A percentile compares a stretch with the other conserved stretches of the same genome.
Conservation (phyloP, 2,329 filamentous ascomycete genomes). For the Pseudogymnoascus sp. region DNA sequence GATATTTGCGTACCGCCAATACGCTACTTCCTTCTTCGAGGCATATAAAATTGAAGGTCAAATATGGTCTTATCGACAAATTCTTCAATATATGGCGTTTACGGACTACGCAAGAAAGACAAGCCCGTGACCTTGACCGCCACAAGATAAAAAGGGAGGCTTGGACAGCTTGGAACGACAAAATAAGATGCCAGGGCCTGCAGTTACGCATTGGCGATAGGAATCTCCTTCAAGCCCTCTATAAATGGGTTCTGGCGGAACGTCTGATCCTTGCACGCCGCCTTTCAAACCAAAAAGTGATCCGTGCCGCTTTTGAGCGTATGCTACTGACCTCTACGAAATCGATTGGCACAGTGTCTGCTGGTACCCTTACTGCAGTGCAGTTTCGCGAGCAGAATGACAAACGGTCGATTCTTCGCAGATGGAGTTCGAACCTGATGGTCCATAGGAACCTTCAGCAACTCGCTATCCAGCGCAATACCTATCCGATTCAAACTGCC, state of each 20-base stretch:
- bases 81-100: conserved; percentile 44
- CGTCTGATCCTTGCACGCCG: conserved; percentile 34
- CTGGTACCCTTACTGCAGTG: conserved; percentile 21
- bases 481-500: conserved; percentile 17
- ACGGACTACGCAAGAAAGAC: conserved; percentile 35
- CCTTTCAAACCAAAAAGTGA: conserved; percentile 33
- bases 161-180: conserved; percentile 57
- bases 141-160: conserved; percentile 48
- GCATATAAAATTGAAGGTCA: conserved; percentile 37
- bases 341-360: conserved; percentile 20
- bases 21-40: conserved; percentile 21
- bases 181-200: conserved; percentile 46
- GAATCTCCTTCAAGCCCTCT: conserved; percentile 47
- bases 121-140: conserved; percentile 44
- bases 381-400: conserved; percentile 20
- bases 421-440: conserved; percentile 21
- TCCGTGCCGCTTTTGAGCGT: conserved; percentile 31
- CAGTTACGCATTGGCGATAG: conserved; percentile 47
- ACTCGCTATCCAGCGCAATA: conserved; percentile 18
- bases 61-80: conserved; percentile 38
- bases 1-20: conserved; percentile 23
- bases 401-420: conserved; percentile 18
- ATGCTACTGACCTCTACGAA: conserved; percentile 34
- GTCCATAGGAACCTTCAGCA: conserved; percentile 17
- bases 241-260: conserved; percentile 53